Percentiles rank a stretch among this genome's conserved stretches.
These are phyloP conservation scores for Brassica rapa DNA, from an alignment of 345 rosid species.

Conservation along the genomic window DNA sequence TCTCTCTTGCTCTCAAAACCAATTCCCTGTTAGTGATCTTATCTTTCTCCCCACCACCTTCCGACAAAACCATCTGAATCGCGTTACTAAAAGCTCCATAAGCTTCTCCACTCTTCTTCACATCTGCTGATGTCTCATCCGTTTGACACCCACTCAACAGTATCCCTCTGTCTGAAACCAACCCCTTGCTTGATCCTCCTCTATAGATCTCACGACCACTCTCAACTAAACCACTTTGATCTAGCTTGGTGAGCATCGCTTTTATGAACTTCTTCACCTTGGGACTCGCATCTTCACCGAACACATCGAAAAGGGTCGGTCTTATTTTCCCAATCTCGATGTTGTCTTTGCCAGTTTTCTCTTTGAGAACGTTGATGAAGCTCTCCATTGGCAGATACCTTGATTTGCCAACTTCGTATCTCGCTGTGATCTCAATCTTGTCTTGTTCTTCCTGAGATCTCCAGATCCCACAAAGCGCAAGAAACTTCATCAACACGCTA, in stretches of 20 bases:
- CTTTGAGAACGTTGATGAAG: conserved; percentile 23
- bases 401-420: conserved; percentile 25
- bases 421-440: background rate
- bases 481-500: conserved; percentile 43
- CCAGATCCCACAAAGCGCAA: conserved; percentile 65
- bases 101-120: conserved; percentile 56
- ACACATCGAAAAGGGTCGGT: conserved; percentile 24
- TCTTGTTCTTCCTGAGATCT: background rate
- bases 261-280: conserved; percentile 86
- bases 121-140: conserved; percentile 92
- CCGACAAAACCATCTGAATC: conserved; percentile 64
- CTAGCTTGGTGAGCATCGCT: conserved; percentile 17
- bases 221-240: conserved; percentile 22
- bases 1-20: conserved; percentile 60
- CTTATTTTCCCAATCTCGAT: conserved; percentile 28
- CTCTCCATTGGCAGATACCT: conserved; percentile 24
- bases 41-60: conserved; percentile 48
- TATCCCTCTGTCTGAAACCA: conserved; percentile 67
- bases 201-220: conserved; percentile 72
- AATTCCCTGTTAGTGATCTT: conserved; percentile 56
- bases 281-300: conserved; percentile 38
- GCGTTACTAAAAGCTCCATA: conserved; percentile 92
- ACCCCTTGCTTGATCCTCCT: conserved; percentile 50
- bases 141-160: conserved; percentile 92
- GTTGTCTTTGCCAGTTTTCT: conserved; percentile 26